Evolutionary conservation across 1,139 yeast species (phyloP).

Genomic region (Candida sp.): DNA sequence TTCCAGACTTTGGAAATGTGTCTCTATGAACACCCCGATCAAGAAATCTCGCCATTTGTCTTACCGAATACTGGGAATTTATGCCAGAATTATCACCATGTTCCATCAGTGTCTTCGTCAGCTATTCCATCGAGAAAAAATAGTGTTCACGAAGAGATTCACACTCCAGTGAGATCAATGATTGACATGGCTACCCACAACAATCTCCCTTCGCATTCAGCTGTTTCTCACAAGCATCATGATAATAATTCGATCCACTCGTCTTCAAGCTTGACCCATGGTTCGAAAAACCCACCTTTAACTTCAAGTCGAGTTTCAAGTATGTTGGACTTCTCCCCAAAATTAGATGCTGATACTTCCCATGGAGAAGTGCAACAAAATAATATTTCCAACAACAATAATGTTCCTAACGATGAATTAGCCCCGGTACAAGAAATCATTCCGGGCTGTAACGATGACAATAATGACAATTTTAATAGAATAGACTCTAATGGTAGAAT

Average conservation of each 20-base stretch:
- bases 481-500: background rate
- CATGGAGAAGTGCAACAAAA: slow-evolving; percentile 12
- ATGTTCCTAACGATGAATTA: background rate
- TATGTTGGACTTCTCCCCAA: background rate
- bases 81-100: slow-evolving; percentile 4
- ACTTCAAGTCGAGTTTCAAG: background rate
- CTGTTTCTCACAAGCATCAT: background rate
- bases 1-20: slow-evolving; percentile 61
- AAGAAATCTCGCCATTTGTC: slow-evolving; percentile 38
- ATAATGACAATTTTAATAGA: background rate
- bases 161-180: slow-evolving; percentile 2
- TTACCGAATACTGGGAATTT: slow-evolving; percentile 20
- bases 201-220: background rate
- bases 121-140: background rate
- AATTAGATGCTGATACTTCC: background rate
- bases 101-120: background rate
- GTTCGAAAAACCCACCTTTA: background rate
- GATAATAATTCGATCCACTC: slow-evolving; percentile 5
- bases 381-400: background rate
- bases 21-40: slow-evolving; percentile 50
- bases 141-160: slow-evolving; percentile 1
- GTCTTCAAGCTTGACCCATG: slow-evolving; percentile 9
- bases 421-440: slow-evolving; percentile 1
- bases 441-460: background rate
- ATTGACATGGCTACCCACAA: background rate